These are phyloP conservation scores for Candida mesenterica DNA, from an alignment of 1,139 yeast genomes.

Conservation along the genomic window DNA sequence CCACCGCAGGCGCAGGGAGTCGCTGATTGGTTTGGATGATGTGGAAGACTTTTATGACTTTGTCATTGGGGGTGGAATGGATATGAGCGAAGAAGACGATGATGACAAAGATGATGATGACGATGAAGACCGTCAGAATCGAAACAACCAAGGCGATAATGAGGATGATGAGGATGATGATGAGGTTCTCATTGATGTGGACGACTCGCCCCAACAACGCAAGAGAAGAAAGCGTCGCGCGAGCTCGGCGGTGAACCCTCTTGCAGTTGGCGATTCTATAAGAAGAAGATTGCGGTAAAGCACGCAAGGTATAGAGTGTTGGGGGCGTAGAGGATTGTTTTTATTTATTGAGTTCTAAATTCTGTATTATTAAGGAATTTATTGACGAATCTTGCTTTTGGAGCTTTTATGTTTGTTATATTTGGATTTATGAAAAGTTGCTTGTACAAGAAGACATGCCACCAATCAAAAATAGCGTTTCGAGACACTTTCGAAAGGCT, in stretches of 20 bases:
- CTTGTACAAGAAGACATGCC: too few relatives aligned
- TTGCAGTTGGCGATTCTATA: constrained; percentile 25
- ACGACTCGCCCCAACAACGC: constrained; percentile 27
- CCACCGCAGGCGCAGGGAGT: constrained; percentile 35
- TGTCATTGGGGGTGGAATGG: constrained; percentile 38
- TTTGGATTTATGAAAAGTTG: too few relatives aligned
- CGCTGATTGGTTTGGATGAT: constrained; percentile 45
- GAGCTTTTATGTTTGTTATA: too few relatives aligned
- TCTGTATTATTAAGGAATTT: background rate
- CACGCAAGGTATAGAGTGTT: background rate
- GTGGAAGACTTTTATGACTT: constrained; percentile 47
- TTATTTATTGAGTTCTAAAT: too few relatives aligned
- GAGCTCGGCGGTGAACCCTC: constrained; percentile 46
- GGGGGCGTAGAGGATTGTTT: background rate
- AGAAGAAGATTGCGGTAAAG: constrained; percentile 8
- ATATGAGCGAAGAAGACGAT: constrained; percentile 33
- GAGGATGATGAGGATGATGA: constrained; percentile 33
- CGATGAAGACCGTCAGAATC: constrained; percentile 12
- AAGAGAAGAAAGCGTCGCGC: constrained; percentile 41
- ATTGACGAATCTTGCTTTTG: too few relatives aligned
- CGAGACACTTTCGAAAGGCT: background rate
- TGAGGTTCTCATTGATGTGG: constrained; percentile 42
- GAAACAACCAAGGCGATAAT: constrained; percentile 17
- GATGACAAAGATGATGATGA: constrained; percentile 19
- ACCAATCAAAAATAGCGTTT: too few relatives aligned